Conservation (phyloP, 768 basidiomycete genomes). For the Inosperma sp. region DNA sequence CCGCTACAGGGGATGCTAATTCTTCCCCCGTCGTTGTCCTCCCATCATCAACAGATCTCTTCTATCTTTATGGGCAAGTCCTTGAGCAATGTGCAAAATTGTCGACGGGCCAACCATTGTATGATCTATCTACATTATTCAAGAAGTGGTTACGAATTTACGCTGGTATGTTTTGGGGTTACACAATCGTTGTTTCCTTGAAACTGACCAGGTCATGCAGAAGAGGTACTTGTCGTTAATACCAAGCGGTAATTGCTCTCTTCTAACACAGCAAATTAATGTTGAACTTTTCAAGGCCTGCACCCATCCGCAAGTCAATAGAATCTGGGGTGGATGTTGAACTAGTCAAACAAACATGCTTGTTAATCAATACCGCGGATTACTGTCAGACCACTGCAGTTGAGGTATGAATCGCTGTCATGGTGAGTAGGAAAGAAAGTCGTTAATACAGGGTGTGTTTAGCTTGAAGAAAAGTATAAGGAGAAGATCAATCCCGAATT, state of each 20-base stretch:
- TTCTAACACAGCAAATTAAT: background rate
- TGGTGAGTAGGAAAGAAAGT: background rate
- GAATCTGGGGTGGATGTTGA: conserved; percentile 75
- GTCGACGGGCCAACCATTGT: conserved; percentile 78
- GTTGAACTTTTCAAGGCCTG: conserved; percentile 30
- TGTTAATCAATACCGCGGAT: conserved; percentile 95
- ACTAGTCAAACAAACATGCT: conserved; percentile 76
- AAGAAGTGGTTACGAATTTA: conserved; percentile 95
- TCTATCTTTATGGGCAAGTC: conserved; percentile 95
- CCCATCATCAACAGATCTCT: conserved; percentile 91
- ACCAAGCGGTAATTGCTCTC: conserved; percentile 58
- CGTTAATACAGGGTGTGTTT: conserved; percentile 3
- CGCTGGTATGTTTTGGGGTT: conserved; percentile 54
- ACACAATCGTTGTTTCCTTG: background rate
- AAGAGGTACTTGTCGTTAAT: conserved; percentile 77
- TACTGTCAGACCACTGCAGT: conserved; percentile 91
- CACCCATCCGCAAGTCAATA: conserved; percentile 58
- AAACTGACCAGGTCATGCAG: conserved; percentile 35
- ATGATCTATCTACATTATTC: conserved; percentile 75
- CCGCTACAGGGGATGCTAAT: conserved; percentile 33
- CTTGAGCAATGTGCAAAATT: conserved; percentile 92
- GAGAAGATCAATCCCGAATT: conserved; percentile 74
- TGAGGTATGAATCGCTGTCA: conserved; percentile 62
- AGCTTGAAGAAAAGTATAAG: conserved; percentile 92
- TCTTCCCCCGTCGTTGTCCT: conserved; percentile 63